A percentile compares a stretch with the other conserved stretches of the same genome.
Conservation (phyloP, 2,329 filamentous ascomycete genomes). For the Diatrype stigma region DNA sequence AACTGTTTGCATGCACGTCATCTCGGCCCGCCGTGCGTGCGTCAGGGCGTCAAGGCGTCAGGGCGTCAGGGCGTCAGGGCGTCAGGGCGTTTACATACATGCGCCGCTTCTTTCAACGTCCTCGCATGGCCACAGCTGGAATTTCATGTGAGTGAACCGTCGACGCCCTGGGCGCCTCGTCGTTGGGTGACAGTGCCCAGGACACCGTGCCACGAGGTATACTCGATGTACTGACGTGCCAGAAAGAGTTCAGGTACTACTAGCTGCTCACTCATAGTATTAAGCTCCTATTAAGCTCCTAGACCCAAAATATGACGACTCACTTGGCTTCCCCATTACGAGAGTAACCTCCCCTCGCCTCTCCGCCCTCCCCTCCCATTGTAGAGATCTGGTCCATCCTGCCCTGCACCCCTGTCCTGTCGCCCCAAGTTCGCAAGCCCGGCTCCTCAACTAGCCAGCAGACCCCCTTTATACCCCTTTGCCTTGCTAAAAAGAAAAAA, state of each 20-base stretch:
- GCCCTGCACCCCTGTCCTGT: too few species aligned
- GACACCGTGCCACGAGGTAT: background rate
- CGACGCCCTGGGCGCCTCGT: background rate
- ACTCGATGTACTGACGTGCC: background rate
- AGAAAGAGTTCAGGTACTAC: background rate
- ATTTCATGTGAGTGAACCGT: background rate
- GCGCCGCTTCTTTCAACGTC: background rate
- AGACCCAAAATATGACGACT: background rate
- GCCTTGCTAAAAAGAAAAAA: too few species aligned
- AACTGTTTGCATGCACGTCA: background rate
- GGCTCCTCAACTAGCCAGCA: too few species aligned
- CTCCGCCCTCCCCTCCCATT: too few species aligned
- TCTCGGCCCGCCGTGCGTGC: background rate
- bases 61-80: too few species aligned
- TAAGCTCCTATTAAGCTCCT: background rate
- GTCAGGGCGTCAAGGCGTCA: too few species aligned
- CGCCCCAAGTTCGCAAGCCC: too few species aligned
- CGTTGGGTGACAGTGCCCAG: background rate
- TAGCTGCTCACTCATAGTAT: background rate
- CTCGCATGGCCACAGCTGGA: background rate
- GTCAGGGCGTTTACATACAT: background rate
- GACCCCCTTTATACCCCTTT: background rate
- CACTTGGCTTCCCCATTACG: background rate
- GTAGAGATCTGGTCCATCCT: too few species aligned
- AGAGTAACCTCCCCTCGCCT: background rate